Conservation (phyloP, 805 yeast species). For the Ogataea thermomethanolica region DNA sequence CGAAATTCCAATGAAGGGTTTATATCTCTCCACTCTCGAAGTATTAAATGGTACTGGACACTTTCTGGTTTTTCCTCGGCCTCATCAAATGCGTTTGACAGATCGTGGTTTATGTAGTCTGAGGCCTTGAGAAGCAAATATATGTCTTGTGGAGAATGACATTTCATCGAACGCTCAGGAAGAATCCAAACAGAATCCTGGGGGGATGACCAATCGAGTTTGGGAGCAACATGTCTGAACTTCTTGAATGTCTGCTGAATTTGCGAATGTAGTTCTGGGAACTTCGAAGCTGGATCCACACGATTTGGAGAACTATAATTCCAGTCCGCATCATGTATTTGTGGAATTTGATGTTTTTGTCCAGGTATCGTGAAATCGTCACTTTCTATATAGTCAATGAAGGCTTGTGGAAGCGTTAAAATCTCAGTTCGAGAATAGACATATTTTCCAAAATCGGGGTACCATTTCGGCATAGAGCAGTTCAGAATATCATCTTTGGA, state of each 20-base stretch:
- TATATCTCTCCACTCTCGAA: slow-evolving; percentile 77
- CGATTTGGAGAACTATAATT: slow-evolving; percentile 24
- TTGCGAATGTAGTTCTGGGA: slow-evolving; percentile 56
- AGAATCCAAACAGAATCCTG: slow-evolving; percentile 92
- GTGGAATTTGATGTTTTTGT: slow-evolving; percentile 43
- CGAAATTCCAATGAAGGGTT: slow-evolving; percentile 93
- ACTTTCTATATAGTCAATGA: slow-evolving; percentile 55
- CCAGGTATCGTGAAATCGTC: slow-evolving; percentile 69
- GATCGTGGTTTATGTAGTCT: slow-evolving; percentile 82
- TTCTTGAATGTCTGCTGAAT: slow-evolving; percentile 45
- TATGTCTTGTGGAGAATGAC: slow-evolving; percentile 68
- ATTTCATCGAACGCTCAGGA: slow-evolving; percentile 70
- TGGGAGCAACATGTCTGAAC: slow-evolving; percentile 72
- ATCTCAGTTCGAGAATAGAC: slow-evolving; percentile 47
- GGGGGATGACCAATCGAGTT: slow-evolving; percentile 96
- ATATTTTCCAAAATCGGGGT: slow-evolving; percentile 43
- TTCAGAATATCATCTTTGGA: slow-evolving; percentile 42
- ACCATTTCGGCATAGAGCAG: slow-evolving; percentile 62
- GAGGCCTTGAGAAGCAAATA: slow-evolving; percentile 82
- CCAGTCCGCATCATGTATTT: slow-evolving; percentile 76
- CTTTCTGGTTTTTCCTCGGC: slow-evolving; percentile 26
- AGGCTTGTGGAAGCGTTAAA: slow-evolving; percentile 56
- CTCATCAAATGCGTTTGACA: slow-evolving; percentile 66
- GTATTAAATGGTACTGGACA: slow-evolving; percentile 54
- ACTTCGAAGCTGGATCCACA: slow-evolving; percentile 45